Conservation (phyloP, 768 basidiomycete genomes). For the Austroboletus eburneus region DNA sequence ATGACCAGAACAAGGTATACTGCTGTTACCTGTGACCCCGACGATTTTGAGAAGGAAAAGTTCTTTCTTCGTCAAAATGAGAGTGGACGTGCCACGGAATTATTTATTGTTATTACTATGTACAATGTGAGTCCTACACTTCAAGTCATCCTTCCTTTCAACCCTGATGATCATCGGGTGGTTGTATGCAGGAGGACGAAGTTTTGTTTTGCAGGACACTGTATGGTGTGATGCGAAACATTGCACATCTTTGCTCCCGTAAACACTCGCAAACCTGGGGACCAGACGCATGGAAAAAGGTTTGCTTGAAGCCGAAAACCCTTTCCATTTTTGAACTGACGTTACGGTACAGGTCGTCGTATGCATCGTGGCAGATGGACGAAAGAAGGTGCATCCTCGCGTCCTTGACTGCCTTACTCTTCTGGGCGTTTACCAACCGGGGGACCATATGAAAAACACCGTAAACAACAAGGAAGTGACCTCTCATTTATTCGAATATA, state of each 20-base stretch:
- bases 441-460: constrained; percentile 55
- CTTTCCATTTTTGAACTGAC: not conserved
- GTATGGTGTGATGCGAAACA: constrained; percentile 92
- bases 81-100: constrained; percentile 73
- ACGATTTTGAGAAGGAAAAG: constrained; percentile 80
- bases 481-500: constrained; percentile 82
- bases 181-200: constrained; percentile 67
- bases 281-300: constrained; percentile 95
- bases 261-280: constrained; percentile 96
- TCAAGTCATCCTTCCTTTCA: not conserved
- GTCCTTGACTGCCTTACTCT: constrained; percentile 87
- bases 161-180: constrained; percentile 12
- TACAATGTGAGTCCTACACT: constrained; percentile 71
- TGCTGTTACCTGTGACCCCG: constrained; percentile 90
- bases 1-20: constrained; percentile 76
- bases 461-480: constrained; percentile 72
- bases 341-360: constrained; percentile 65
- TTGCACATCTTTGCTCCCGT: constrained; percentile 75
- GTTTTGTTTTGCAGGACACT: constrained; percentile 88
- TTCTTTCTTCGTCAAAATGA: constrained; percentile 86
- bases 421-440: constrained; percentile 87
- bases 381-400: constrained; percentile 76
- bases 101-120: constrained; percentile 96
- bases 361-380: constrained; percentile 87
- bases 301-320: constrained; percentile 15